Percentiles rank a stretch among this genome's conserved stretches.
phyloP scores from a whole-genome alignment of 2,329 filamentous ascomycete species.

The Paracoccidioides brasiliensis region DNA sequence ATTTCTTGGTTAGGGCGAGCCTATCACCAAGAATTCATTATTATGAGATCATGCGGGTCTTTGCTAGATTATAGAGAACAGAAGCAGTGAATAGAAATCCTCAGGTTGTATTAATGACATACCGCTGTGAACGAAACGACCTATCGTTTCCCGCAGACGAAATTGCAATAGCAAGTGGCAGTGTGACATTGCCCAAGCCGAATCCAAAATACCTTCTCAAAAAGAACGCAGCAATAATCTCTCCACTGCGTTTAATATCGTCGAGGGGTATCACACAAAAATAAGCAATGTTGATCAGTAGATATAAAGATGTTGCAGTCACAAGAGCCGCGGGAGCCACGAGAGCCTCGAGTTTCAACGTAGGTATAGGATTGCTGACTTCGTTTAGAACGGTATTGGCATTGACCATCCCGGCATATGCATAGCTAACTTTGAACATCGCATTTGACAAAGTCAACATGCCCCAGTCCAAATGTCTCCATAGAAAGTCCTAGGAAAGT shows the following conservation, averaged over 20 bases:
- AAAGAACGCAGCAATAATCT: conserved; percentile 51
- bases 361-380: conserved; percentile 53
- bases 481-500: background rate
- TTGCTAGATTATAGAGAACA: background rate
- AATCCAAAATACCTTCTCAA: conserved; percentile 47
- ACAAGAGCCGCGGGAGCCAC: conserved; percentile 45
- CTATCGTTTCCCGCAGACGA: conserved; percentile 58
- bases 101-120: conserved; percentile 16
- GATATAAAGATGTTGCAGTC: conserved; percentile 47
- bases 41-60: background rate
- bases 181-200: background rate
- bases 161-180: conserved; percentile 42
- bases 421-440: conserved; percentile 49
- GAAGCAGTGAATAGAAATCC: no score
- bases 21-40: conserved; percentile 34
- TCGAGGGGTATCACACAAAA: conserved; percentile 50
- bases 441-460: conserved; percentile 38
- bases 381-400: conserved; percentile 60
- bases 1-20: conserved; percentile 60
- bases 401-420: conserved; percentile 48
- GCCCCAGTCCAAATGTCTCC: background rate
- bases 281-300: conserved; percentile 47
- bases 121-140: conserved; percentile 57
- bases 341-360: conserved; percentile 47
- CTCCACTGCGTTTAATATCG: conserved; percentile 48